Base-by-base conservation (phyloP, 768 basidiomycete genomes). In the Hortiboletus campestris region DNA sequence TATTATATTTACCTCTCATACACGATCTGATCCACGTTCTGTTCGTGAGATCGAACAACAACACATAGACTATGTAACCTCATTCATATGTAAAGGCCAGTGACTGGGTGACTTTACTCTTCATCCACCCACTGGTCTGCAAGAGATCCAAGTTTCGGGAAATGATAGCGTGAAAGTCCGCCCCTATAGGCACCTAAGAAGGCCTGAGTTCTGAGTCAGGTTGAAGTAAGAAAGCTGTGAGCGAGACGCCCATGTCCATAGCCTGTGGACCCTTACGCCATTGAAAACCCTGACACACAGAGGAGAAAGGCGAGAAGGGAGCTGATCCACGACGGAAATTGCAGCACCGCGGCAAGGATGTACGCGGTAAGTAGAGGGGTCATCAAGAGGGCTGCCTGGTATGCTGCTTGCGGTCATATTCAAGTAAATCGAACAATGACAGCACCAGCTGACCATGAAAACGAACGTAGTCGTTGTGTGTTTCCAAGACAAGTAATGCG, bases 351-450 rank as follows among this genome's bases (percentile, higher is more conserved):
- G 35, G 77, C 74, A 60, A 86, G 62, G 55, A 90, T 76, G 53
- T 83, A 75, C 34, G 86, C 57, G 25, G 83, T 45, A 34, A 88
- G 63, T 11, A 89, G 69, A 7, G 89, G 88, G 0, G 83, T 82
- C 6, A 83, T 83, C 41, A 89, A 69, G 13, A 92, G 75, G 5
- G 86, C 88, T 12, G 88, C 88, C 72, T 91, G 89, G 65, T 91
- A 91, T 31, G 87, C 90, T 92, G 65, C 20, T 56, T 32, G 45
- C 19, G 36, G 51, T 50, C 47, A 58, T n/a, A 46, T 51, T 44
- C 49, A 51, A 39, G 31, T 4, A 49, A 46, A 60, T 46, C 50
- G 47, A 51, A 36, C 32, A 51, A 43, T 31, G 43, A 49, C 41
- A 28, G n/a, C 8, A 36, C 50, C 35, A 16, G 65, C 80, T 63